phyloP scores from a whole-genome alignment of 1,284 basidiomycete species.

The Stygiomarasmius scandens region DNA sequence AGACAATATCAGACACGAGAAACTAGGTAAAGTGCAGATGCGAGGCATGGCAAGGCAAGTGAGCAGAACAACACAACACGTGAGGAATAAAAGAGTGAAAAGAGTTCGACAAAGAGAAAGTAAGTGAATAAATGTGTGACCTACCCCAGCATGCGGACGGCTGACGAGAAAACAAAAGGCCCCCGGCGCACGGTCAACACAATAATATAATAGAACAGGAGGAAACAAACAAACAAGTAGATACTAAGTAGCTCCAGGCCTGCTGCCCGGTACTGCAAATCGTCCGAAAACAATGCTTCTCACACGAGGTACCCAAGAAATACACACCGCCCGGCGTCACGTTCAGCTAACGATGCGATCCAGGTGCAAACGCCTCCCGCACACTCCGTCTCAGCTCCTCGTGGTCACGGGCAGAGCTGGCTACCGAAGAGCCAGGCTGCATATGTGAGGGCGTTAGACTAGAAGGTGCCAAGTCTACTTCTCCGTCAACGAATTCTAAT shows the following conservation, averaged over 20 bases:
- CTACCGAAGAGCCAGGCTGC: conserved; percentile 63
- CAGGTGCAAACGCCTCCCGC: conserved; percentile 70
- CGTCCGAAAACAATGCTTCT: background rate
- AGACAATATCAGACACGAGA: no score
- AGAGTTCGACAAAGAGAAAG: background rate
- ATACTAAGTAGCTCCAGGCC: background rate
- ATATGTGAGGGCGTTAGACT: conserved; percentile 66
- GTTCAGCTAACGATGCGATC: conserved; percentile 51
- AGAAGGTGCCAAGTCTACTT: conserved; percentile 60
- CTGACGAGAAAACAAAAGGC: no score
- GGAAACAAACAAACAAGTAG: background rate
- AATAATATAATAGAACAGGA: background rate
- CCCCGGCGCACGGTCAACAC: background rate
- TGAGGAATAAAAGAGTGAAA: background rate
- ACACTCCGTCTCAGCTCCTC: conserved; percentile 81
- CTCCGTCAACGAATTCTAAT: conserved; percentile 81
- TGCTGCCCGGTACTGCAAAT: background rate
- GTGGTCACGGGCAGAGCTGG: conserved; percentile 63
- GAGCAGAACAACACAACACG: background rate
- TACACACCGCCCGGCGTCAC: background rate
- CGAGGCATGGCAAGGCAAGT: no score
- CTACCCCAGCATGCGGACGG: no score
- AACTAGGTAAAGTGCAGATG: no score
- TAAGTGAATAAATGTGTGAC: background rate
- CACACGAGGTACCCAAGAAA: background rate